Evolutionary conservation across 2,329 filamentous ascomycete species (phyloP).

Genomic region (Venturia effusa): DNA sequence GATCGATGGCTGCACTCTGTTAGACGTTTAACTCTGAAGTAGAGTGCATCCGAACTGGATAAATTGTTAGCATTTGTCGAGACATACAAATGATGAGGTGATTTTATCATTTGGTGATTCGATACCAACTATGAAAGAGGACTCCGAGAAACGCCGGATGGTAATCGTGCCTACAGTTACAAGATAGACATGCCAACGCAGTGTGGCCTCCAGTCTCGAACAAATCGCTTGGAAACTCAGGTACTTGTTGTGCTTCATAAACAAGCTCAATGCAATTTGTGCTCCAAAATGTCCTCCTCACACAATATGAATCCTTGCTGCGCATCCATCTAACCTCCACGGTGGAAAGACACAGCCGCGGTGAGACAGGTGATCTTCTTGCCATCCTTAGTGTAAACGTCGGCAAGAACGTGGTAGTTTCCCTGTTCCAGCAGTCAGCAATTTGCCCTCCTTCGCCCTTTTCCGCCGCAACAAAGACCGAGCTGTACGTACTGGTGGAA

Average conservation of each 20-base stretch:
- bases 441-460: background rate
- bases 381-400: constrained; percentile 65
- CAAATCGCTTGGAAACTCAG: background rate
- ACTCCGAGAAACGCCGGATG: background rate
- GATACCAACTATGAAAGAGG: too few species aligned
- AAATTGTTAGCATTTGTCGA: too few species aligned
- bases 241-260: background rate
- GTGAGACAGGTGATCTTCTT: constrained; percentile 78
- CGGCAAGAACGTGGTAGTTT: constrained; percentile 78
- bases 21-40: too few species aligned
- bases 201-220: background rate
- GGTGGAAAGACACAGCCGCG: constrained; percentile 56
- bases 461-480: background rate
- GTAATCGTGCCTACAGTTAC: background rate
- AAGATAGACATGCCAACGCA: background rate
- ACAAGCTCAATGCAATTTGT: background rate
- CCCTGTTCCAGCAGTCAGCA: constrained; percentile 44
- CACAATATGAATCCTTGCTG: background rate
- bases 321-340: constrained; percentile 17
- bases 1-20: too few species aligned
- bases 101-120: too few species aligned
- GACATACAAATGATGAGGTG: too few species aligned
- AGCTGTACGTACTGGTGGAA: constrained; percentile 64
- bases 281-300: background rate
- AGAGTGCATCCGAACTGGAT: too few species aligned